Evolutionary conservation across 805 yeast genomes (phyloP).

Genomic region (Candida schatavii): DNA sequence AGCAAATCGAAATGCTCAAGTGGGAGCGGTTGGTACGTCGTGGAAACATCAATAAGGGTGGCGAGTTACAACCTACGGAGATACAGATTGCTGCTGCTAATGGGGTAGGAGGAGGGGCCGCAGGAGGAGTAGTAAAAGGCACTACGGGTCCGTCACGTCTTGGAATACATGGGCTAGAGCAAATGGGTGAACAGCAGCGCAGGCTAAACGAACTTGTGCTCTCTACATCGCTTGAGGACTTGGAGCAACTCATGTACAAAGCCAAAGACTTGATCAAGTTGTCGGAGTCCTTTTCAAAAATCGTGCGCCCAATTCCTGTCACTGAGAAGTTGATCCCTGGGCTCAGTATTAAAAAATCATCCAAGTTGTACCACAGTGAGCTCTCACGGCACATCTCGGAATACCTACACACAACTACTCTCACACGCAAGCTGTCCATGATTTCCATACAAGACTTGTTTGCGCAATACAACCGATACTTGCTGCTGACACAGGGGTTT

Average conservation of each 20-base stretch:
- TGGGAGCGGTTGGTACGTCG: constrained; percentile 44
- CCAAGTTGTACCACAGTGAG: constrained; percentile 54
- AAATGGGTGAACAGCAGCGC: constrained; percentile 50
- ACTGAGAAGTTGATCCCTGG: constrained; percentile 21
- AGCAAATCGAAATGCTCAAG: constrained; percentile 41
- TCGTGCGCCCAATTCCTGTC: constrained; percentile 12
- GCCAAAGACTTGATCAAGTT: constrained; percentile 69
- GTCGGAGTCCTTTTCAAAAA: constrained; percentile 40
- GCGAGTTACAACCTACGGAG: constrained; percentile 15
- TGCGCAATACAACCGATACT: constrained; percentile 39
- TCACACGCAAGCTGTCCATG: constrained; percentile 34
- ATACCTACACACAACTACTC: constrained; percentile 43
- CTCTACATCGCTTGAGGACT: constrained; percentile 68
- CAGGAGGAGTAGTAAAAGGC: constrained; percentile 7
- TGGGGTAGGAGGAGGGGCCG: constrained; percentile 1
- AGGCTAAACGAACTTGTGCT: constrained; percentile 59
- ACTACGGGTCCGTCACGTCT: constrained; percentile 18
- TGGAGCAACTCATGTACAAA: constrained; percentile 72
- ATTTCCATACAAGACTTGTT: constrained; percentile 40
- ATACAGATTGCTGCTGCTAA: constrained; percentile 3
- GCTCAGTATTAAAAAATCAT: constrained; percentile 32
- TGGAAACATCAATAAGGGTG: constrained; percentile 37
- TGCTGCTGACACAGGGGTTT: constrained; percentile 36
- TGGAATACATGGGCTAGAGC: constrained; percentile 74
- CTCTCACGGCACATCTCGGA: constrained; percentile 78